phyloP scores from a whole-genome alignment of 2,329 filamentous ascomycete genomes.

The Xylaria sp. region DNA sequence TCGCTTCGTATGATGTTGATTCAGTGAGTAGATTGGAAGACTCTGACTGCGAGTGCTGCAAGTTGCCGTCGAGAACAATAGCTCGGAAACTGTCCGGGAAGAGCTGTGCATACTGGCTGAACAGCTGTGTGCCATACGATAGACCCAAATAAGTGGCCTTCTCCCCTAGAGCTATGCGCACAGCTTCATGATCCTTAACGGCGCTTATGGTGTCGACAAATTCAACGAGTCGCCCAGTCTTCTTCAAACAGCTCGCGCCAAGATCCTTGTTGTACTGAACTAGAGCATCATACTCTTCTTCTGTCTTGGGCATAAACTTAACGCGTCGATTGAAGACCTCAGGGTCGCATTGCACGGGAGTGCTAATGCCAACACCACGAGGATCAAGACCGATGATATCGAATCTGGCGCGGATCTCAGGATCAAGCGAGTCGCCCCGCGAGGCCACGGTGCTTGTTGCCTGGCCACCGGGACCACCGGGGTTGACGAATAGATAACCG shows the following conservation, averaged over 20 bases:
- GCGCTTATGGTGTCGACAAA: slow-evolving; percentile 55
- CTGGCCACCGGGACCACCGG: slow-evolving; percentile 53
- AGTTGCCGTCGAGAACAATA: slow-evolving; percentile 57
- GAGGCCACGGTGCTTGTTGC: slow-evolving; percentile 43
- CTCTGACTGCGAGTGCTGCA: slow-evolving; percentile 54
- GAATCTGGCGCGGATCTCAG: slow-evolving; percentile 49
- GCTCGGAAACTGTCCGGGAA: slow-evolving; percentile 56
- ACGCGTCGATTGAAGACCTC: slow-evolving; percentile 52
- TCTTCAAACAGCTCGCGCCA: slow-evolving; percentile 52
- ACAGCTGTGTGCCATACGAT: slow-evolving; percentile 59
- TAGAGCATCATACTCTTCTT: slow-evolving; percentile 52
- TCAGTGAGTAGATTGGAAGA: slow-evolving; percentile 51
- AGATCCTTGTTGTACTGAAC: slow-evolving; percentile 53
- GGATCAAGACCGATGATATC: slow-evolving; percentile 58
- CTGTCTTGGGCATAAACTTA: slow-evolving; percentile 52
- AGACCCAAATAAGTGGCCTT: slow-evolving; percentile 51
- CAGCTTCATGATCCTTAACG: slow-evolving; percentile 48
- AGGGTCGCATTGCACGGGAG: slow-evolving; percentile 53
- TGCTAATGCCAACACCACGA: slow-evolving; percentile 55
- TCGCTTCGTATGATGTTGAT: slow-evolving; percentile 51
- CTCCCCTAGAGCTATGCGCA: slow-evolving; percentile 46
- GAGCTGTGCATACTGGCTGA: slow-evolving; percentile 55
- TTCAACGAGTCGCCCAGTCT: slow-evolving; percentile 54
- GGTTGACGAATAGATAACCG: slow-evolving; percentile 56
- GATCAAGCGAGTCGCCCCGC: slow-evolving; percentile 38